A percentile compares a stretch with the other conserved stretches of the same genome.
Conservation (phyloP, 805 yeast species). For the Teunomyces barrocoloradensis region DNA sequence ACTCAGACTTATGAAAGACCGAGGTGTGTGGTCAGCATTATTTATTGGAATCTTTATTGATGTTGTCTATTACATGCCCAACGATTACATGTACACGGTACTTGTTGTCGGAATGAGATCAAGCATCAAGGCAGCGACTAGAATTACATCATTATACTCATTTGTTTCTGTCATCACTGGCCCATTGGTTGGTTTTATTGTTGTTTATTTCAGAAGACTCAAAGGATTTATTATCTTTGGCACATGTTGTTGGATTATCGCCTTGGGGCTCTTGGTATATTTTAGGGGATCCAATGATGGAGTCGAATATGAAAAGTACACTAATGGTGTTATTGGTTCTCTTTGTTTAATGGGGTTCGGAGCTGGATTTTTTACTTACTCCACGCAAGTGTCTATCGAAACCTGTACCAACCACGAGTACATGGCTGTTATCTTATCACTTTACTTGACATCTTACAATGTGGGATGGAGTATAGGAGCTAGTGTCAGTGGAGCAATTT, state of each 20-base stretch:
- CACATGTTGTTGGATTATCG: conserved; percentile 52
- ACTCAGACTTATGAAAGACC: conserved; percentile 53
- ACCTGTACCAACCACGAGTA: conserved; percentile 59
- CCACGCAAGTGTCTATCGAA: conserved; percentile 60
- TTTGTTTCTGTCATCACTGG: conserved; percentile 65
- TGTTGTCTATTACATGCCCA: conserved; percentile 66
- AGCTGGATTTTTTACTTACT: conserved; percentile 69
- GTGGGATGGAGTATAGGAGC: conserved; percentile 65
- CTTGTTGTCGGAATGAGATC: conserved; percentile 62
- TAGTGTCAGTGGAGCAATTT: conserved; percentile 66
- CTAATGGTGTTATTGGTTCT: conserved; percentile 61
- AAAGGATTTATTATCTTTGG: conserved; percentile 64
- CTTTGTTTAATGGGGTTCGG: conserved; percentile 69
- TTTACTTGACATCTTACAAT: conserved; percentile 56
- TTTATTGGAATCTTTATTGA: conserved; percentile 56
- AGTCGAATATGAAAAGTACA: conserved; percentile 23
- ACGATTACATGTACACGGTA: conserved; percentile 66
- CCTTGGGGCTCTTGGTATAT: conserved; percentile 58
- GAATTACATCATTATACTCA: conserved; percentile 60
- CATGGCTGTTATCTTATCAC: conserved; percentile 60
- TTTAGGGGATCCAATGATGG: conserved; percentile 52
- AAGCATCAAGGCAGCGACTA: conserved; percentile 57
- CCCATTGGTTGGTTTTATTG: conserved; percentile 52
- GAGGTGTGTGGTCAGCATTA: conserved; percentile 72
- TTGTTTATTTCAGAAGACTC: conserved; percentile 48